Base-by-base conservation (phyloP, 225 moss, liverwort and hornwort genomes). In the Polytrichum formosum region DNA sequence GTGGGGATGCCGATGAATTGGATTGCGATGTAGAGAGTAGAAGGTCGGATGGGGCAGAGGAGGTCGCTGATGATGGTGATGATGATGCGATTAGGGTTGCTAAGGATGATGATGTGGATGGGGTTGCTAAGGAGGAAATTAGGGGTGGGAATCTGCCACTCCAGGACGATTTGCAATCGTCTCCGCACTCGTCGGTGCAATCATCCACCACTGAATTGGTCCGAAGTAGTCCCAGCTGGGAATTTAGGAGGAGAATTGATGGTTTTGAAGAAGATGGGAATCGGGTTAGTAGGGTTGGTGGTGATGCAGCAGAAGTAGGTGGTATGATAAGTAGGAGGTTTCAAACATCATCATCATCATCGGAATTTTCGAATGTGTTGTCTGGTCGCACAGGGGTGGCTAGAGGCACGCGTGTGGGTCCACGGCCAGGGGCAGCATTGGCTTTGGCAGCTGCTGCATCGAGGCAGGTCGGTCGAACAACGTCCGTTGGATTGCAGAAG, bases 391-490 rank as follows among this genome's bases (percentile, higher is more conserved):
- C 67, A 61, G 65, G 31, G 33, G 54, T 72, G 64, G 30, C 26
- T 20, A 65, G 66, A 17, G 76, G 72, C 27, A 65, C 25, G 35
- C 76, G 74, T 53, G 67, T 77, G 61, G 82, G 80, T 59, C 75
- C 76, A 25, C 79, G 87, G 61, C 91, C 91, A 26, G 91, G 91
- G 53, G 87, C 83, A 73, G 91, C 91, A 75, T 75, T 84, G 73
- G 89, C 91, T 71, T 83, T 83, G 66, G 91, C 91, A 26, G 87
- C 88, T 61, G 91, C 91, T 58, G 87, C 90, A 54, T 92, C 91
- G 28, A 83, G 87, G 69, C 91, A 87, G 70, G 72, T 78, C 64
- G 70, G 70, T 55, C 64, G 79, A 72, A 67, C 77, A 61, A 77
- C 78, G 7, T 80, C 81, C 66, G 46, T 66, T 53, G 65, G 67